phyloP scores from a whole-genome alignment of 1,284 basidiomycete species.

The Pholiota adiposa region DNA sequence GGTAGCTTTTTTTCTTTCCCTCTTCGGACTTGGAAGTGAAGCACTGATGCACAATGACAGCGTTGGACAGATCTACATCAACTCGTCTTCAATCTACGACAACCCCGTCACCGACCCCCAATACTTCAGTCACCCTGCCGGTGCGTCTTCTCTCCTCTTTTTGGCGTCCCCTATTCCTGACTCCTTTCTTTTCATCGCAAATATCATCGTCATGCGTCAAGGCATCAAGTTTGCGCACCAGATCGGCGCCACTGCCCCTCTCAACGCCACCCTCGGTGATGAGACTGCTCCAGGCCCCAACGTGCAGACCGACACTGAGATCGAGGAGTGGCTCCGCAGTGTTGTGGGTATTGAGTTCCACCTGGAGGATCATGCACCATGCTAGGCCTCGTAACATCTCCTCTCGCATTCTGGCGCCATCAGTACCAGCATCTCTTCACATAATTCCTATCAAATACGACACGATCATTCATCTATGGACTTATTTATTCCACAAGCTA shows the following conservation, averaged over 20 bases:
- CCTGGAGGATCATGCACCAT: slow-evolving; percentile 27
- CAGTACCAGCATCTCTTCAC: too few species aligned
- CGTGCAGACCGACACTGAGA: slow-evolving; percentile 48
- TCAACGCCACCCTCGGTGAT: slow-evolving; percentile 36
- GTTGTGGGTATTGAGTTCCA: slow-evolving; percentile 42
- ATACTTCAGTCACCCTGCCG: slow-evolving; percentile 54
- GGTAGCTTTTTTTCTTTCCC: slow-evolving; percentile 4
- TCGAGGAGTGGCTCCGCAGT: slow-evolving; percentile 48
- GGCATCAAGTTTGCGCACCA: slow-evolving; percentile 58
- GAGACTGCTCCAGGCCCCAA: slow-evolving; percentile 46
- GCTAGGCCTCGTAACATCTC: too few species aligned
- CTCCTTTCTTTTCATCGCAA: slow-evolving; percentile 49
- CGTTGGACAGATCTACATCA: slow-evolving; percentile 41
- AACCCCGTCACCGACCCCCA: slow-evolving; percentile 48
- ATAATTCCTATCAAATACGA: too few species aligned
- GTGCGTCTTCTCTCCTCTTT: slow-evolving; percentile 27
- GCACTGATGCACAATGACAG: too few species aligned
- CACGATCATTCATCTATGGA: too few species aligned
- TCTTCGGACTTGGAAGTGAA: too few species aligned
- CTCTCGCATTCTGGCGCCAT: too few species aligned
- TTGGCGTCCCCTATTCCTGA: slow-evolving; percentile 15
- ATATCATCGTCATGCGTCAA: slow-evolving; percentile 59
- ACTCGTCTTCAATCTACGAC: slow-evolving; percentile 42
- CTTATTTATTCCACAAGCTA: too few species aligned
- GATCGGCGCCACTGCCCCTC: slow-evolving; percentile 44